These are phyloP conservation scores for Candida easanensis DNA, from an alignment of 805 yeast species.

Conservation along the genomic window DNA sequence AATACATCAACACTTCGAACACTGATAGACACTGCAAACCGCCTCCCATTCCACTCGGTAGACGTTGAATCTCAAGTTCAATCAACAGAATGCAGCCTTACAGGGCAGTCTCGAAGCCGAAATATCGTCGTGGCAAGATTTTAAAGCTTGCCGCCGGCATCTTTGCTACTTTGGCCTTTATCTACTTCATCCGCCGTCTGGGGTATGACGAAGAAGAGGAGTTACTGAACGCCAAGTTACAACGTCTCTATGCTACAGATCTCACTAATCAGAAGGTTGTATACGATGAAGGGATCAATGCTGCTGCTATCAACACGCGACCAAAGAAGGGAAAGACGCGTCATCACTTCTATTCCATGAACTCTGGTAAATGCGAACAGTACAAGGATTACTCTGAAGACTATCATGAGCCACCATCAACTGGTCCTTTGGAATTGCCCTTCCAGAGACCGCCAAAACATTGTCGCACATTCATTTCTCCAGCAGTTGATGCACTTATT, in stretches of 20 bases:
- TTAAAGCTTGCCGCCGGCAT: slow-evolving; percentile 6
- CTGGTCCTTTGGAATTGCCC: slow-evolving; percentile 56
- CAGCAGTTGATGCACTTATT: slow-evolving; percentile 59
- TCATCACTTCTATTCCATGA: slow-evolving; percentile 14
- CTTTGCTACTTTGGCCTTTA: slow-evolving; percentile 4
- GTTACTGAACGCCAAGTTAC: slow-evolving; percentile 9
- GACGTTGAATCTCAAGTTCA: too few species aligned
- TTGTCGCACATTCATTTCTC: slow-evolving; percentile 72
- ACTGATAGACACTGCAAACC: too few species aligned
- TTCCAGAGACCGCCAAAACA: slow-evolving; percentile 69
- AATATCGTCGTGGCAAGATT: slow-evolving; percentile 9
- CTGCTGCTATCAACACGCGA: slow-evolving; percentile 5
- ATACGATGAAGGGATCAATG: slow-evolving; percentile 10
- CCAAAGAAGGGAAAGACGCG: slow-evolving; percentile 12
- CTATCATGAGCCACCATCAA: slow-evolving; percentile 53
- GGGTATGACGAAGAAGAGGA: slow-evolving; percentile 18
- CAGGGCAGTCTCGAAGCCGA: slow-evolving; percentile 6
- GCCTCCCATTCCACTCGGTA: too few species aligned
- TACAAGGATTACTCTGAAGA: slow-evolving; percentile 58
- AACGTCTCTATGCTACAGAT: slow-evolving; percentile 8
- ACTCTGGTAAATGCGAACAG: slow-evolving; percentile 46
- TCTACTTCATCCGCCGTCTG: slow-evolving; percentile 10
- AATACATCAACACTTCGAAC: not conserved
- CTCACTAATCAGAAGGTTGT: slow-evolving; percentile 5
- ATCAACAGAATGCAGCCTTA: slow-evolving; percentile 6